phyloP scores from a whole-genome alignment of 139 green algal genomes.

The Ulvella scutata region DNA sequence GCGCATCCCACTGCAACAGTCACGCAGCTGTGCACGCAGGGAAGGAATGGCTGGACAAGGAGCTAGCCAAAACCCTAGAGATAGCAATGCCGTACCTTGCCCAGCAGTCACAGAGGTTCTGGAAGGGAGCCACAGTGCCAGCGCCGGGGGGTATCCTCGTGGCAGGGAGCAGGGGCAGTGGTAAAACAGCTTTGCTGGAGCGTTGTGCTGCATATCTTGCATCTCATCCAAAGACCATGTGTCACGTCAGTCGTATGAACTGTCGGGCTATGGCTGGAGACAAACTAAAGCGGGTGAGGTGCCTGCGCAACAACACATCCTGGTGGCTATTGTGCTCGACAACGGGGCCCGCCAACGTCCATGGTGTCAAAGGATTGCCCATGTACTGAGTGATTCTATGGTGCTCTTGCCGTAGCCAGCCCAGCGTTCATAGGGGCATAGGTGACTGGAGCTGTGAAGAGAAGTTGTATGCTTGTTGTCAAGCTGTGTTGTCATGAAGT shows the following conservation, averaged over 20 bases:
- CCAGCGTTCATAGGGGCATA: too few species aligned
- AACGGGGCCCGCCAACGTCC: too few species aligned
- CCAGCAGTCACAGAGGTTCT: background rate
- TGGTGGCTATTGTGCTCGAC: too few species aligned
- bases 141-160: constrained; percentile 1
- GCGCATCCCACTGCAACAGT: too few species aligned
- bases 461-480: too few species aligned
- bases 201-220: background rate
- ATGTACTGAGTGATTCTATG: too few species aligned
- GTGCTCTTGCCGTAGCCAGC: too few species aligned
- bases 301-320: too few species aligned
- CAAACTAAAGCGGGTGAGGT: background rate
- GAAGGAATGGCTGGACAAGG: background rate
- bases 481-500: too few species aligned
- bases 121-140: background rate
- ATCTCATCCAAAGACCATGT: background rate
- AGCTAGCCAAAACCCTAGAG: background rate
- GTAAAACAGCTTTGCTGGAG: background rate
- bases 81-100: constrained; percentile 2
- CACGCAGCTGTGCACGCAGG: too few species aligned
- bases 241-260: background rate
- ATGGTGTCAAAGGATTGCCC: too few species aligned
- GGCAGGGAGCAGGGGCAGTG: background rate
- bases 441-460: too few species aligned
- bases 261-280: background rate